phyloP scores from a whole-genome alignment of 352 stramenopile genomes.

The Lagenidium sp. region DNA sequence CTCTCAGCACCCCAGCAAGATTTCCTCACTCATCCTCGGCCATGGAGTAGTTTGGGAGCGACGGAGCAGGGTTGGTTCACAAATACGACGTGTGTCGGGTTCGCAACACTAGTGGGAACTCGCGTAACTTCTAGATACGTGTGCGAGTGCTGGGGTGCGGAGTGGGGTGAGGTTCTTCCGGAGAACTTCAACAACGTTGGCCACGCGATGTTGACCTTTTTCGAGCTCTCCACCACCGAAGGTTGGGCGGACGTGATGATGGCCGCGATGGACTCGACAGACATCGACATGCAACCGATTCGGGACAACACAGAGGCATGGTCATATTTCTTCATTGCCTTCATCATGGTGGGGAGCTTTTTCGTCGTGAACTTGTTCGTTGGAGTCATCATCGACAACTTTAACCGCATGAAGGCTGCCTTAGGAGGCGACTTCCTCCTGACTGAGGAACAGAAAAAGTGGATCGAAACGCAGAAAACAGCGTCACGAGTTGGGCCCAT shows the following conservation, averaged over 20 bases:
- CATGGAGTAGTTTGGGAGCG: constrained; percentile 23
- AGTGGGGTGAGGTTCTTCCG: constrained; percentile 35
- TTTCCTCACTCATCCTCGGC: constrained; percentile 32
- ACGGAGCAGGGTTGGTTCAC: constrained; percentile 41
- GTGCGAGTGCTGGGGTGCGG: constrained; percentile 47
- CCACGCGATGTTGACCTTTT: constrained; percentile 76
- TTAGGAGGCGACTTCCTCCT: constrained; percentile 72
- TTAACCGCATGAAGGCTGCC: constrained; percentile 85
- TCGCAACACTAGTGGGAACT: constrained; percentile 11
- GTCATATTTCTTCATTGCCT: constrained; percentile 84
- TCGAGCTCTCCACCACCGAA: constrained; percentile 92
- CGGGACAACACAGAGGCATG: constrained; percentile 73
- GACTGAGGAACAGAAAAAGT: constrained; percentile 87
- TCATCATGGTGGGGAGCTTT: constrained; percentile 90
- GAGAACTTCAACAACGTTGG: constrained; percentile 86
- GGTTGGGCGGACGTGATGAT: constrained; percentile 92
- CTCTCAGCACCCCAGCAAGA: constrained; percentile 25
- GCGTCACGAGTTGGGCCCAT: constrained; percentile 56
- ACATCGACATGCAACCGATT: constrained; percentile 89
- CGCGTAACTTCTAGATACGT: constrained; percentile 60
- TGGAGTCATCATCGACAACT: constrained; percentile 93
- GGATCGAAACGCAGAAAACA: constrained; percentile 75
- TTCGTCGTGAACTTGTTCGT: constrained; percentile 94
- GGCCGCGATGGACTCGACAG: constrained; percentile 76
- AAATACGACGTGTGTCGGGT: constrained; percentile 30